Base-by-base conservation (phyloP, 225 moss, liverwort and hornwort genomes). In the Asterella californica region DNA sequence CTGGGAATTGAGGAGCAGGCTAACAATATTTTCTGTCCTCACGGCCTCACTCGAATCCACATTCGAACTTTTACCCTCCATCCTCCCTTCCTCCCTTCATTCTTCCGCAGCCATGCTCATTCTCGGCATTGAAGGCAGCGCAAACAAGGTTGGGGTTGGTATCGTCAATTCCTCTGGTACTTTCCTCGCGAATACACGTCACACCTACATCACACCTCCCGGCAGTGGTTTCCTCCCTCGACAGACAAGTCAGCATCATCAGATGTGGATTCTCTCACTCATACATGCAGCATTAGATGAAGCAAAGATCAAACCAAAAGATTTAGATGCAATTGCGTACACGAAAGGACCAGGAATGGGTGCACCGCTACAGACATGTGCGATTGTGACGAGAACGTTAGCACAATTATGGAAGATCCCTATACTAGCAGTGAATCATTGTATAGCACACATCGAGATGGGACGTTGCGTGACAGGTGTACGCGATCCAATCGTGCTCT, bases 271-370 rank as follows among this genome's bases (percentile, higher is more conserved):
- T 21, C 82, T 95, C 60, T 81, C 76, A 9, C 81, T 95, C 57
- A 84, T 95, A 79, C 93, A 86, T 9, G 83, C 85, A 9, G 93
- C 95, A 27, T 32, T 95, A 82, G 81, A 87, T 53, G 95, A 95
- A 83, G 91, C 95, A 0, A 61, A 79, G 8, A 6, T 95, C 14
- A 83, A 84, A 9, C 83, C 89, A 9, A 85, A 84, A 7, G 76
- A 79, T 0, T 84, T 95, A 48, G 93, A 91, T 29, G 91, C 91
- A 76, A 75, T 95, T 55, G 88, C 90, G 55, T 95, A 95, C 61
- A 95, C 95, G 8, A 95, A 93, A 77, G 95, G 95, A 4, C 95
- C 93, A 2, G 93, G 93, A 47, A 95, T 95, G 95, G 95, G 95
- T 18, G 93, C 91, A 10, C 95, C 95, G 18, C 59, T 95, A 90